phyloP scores from a whole-genome alignment of 805 yeast genomes.

The Yarrowia sp. region DNA sequence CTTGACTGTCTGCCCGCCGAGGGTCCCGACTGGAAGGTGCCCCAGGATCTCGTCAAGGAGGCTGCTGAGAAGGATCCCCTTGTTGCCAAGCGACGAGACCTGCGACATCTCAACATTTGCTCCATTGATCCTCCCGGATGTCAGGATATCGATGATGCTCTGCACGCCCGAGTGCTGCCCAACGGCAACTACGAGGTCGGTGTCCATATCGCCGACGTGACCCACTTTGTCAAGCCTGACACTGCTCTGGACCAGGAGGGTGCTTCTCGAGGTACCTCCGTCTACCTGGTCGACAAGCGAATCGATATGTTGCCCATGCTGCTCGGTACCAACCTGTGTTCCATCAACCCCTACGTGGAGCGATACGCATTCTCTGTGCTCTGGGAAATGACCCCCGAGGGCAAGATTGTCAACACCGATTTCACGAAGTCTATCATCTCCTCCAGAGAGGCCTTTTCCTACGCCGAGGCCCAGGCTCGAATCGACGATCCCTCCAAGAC shows the following conservation, averaged over 20 bases:
- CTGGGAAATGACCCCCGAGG: constrained; percentile 92
- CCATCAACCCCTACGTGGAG: constrained; percentile 92
- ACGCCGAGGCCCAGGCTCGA: constrained; percentile 89
- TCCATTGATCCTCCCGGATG: constrained; percentile 98
- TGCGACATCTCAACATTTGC: constrained; percentile 88
- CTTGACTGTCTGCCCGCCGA: constrained; percentile 90
- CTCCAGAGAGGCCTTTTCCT: constrained; percentile 93
- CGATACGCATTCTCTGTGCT: constrained; percentile 93
- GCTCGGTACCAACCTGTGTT: constrained; percentile 94
- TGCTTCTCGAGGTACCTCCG: constrained; percentile 96
- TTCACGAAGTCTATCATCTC: constrained; percentile 87
- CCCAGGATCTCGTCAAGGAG: constrained; percentile 58
- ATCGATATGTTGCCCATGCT: constrained; percentile 98
- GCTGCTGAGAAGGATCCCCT: constrained; percentile 46
- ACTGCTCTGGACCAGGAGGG: constrained; percentile 95
- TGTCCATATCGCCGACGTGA: constrained; percentile 98
- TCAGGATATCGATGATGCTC: constrained; percentile 98
- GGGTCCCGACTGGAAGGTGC: constrained; percentile 93
- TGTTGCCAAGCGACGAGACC: constrained; percentile 71
- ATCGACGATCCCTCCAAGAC: constrained; percentile 78
- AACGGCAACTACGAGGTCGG: constrained; percentile 98
- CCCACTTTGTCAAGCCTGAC: constrained; percentile 93
- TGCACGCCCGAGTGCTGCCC: constrained; percentile 82
- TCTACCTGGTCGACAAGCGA: constrained; percentile 95
- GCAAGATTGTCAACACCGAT: constrained; percentile 78